Base-by-base conservation (phyloP, 495 filamentous ascomycete species). In the Podospora fimiseda region DNA sequence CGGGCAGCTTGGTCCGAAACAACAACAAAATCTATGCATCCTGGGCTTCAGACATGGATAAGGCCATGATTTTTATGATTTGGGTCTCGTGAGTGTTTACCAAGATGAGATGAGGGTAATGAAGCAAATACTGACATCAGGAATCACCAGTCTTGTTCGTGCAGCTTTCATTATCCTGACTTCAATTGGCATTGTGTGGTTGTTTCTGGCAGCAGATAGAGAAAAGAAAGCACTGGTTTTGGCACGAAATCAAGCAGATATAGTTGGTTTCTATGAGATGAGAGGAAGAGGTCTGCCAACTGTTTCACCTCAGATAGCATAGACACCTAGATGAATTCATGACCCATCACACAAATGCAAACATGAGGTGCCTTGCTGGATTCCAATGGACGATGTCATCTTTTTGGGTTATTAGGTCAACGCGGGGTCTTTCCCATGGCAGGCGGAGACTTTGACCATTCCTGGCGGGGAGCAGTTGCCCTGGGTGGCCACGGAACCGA, bases 11-110 rank as follows among this genome's bases (percentile, higher is more conserved):
- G 48, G 36, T 43, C 16, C 1, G 15, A 0, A 3, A 19, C n/a
- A 24, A 37, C 14, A 9, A 21, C 4, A 39, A 33, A 9, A 20
- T 19, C 9, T 39, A 49, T 14, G 44, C 24, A 8, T 14, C 5
- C 13, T 66, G 61, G 63, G 52, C 22, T 4, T 13, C 9, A 0
- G 61, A 66, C 41, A 52, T 62, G 40, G 54, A 38, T 9, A 64
- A 53, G 16, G 53, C 44, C 15, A 66, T 66, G 63, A 57, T 64
- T 19, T 64, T 64, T 9, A 66, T 66, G 57, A 53, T 64, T 48
- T 58, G 62, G 0, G 62, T 64, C 37, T 52, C 53, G 63, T 66
- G 30, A 22, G 60, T 51, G 36, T 14, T 3, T 20, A 2, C n/a
- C 0, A 14, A 11, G 9, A 24, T n/a, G 24, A 2, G 11, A 6